phyloP scores from a whole-genome alignment of 331 rosid species.

The Quercus lobata region DNA sequence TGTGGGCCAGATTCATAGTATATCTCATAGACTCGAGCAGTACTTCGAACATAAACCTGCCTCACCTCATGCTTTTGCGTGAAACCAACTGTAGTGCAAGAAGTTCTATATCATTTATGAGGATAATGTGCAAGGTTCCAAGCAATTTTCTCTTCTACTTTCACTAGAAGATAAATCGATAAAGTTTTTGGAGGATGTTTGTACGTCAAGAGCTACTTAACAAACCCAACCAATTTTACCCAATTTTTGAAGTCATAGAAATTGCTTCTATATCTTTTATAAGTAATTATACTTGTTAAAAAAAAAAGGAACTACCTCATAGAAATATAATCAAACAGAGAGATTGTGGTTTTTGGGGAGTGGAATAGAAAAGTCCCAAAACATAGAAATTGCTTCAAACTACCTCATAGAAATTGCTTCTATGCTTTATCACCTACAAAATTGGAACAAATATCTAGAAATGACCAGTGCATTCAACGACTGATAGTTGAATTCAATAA shows the following conservation, averaged over 20 bases:
- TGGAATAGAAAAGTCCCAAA: no score
- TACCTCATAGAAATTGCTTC: neutral
- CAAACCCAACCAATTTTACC: neutral
- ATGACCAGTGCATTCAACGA: no score
- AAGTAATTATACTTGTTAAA: no score
- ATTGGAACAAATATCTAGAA: neutral
- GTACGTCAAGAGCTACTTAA: neutral
- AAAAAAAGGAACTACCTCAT: no score
- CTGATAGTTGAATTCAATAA: no score
- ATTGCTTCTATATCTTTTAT: no score
- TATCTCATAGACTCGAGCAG: slow-evolving; percentile 79
- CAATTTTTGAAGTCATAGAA: neutral
- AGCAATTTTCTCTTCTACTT: neutral
- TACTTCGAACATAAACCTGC: slow-evolving; percentile 79
- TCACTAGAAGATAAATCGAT: neutral
- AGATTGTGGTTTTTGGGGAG: no score
- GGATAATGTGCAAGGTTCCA: neutral
- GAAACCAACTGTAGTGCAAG: slow-evolving; percentile 53
- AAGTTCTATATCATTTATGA: slow-evolving; percentile 5
- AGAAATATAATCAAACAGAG: no score
- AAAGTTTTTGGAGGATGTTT: neutral
- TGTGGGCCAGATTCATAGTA: slow-evolving; percentile 39
- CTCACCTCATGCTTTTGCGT: slow-evolving; percentile 55
- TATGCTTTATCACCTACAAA: neutral
- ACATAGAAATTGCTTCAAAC: no score